Conservation (phyloP, 192 early-diverging fungal genomes). For the Coemansia sp. region DNA sequence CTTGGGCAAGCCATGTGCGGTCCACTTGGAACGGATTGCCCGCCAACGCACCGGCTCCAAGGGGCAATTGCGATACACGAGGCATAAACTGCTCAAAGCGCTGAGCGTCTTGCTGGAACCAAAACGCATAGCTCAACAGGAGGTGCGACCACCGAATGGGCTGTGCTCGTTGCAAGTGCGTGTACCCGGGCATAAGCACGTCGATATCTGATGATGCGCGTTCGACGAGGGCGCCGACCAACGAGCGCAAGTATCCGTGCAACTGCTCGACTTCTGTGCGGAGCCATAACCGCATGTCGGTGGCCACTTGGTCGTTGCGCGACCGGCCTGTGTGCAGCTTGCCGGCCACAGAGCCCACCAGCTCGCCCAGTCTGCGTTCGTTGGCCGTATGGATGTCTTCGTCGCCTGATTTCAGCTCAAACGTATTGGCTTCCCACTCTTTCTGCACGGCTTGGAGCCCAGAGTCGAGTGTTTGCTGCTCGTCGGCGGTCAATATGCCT, state of each 20-base stretch:
- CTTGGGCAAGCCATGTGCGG: slow-evolving; percentile 82
- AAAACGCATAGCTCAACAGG: slow-evolving; percentile 87
- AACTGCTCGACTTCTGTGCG: slow-evolving; percentile 74
- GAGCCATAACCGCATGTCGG: slow-evolving; percentile 95
- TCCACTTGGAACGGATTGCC: slow-evolving; percentile 97
- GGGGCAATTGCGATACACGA: slow-evolving; percentile 80
- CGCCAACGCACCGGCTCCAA: slow-evolving; percentile 93
- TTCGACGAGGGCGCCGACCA: slow-evolving; percentile 70
- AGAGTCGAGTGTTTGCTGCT: slow-evolving; percentile 67
- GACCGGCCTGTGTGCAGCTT: slow-evolving; percentile 97
- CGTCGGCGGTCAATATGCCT: slow-evolving; percentile 75
- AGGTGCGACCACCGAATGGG: slow-evolving; percentile 97
- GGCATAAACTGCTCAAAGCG: slow-evolving; percentile 79
- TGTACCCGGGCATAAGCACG: slow-evolving; percentile 98
- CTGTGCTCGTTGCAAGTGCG: slow-evolving; percentile 97
- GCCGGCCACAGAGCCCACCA: slow-evolving; percentile 89
- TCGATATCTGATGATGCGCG: slow-evolving; percentile 90
- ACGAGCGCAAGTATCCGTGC: slow-evolving; percentile 66
- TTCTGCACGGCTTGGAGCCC: slow-evolving; percentile 74
- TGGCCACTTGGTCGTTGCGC: slow-evolving; percentile 98
- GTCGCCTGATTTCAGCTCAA: slow-evolving; percentile 74
- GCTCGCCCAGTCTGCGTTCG: slow-evolving; percentile 89
- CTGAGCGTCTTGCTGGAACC: slow-evolving; percentile 83
- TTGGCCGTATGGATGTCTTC: slow-evolving; percentile 99
- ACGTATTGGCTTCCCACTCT: slow-evolving; percentile 80